Evolutionary conservation across 352 stramenopile genomes (phyloP).

Genomic region (Phytophthora gonapodyides): DNA sequence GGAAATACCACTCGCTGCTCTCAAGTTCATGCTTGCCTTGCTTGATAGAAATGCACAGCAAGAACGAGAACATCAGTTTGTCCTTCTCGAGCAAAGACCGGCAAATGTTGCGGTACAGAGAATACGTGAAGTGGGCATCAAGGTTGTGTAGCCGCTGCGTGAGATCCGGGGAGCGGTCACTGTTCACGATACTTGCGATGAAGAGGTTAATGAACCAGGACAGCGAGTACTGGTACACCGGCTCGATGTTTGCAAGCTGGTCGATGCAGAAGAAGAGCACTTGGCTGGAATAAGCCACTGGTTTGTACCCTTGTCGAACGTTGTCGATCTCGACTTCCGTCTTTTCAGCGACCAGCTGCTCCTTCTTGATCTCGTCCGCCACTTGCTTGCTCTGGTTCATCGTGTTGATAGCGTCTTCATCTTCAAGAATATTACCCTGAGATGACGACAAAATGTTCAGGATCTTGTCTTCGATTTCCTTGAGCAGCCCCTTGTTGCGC

Average conservation of each 20-base stretch:
- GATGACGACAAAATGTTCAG: slow-evolving; percentile 92
- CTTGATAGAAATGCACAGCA: slow-evolving; percentile 89
- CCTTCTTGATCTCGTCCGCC: slow-evolving; percentile 93
- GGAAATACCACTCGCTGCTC: slow-evolving; percentile 91
- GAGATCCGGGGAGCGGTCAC: slow-evolving; percentile 78
- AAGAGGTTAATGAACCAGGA: slow-evolving; percentile 95
- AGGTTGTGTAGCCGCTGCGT: slow-evolving; percentile 81
- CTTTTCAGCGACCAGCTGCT: slow-evolving; percentile 90
- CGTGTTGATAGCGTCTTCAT: slow-evolving; percentile 93
- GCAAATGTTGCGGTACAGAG: slow-evolving; percentile 93
- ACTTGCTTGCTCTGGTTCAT: slow-evolving; percentile 92
- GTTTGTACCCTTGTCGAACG: slow-evolving; percentile 88
- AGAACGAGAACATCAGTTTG: slow-evolving; percentile 94
- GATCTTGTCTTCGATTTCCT: slow-evolving; percentile 96
- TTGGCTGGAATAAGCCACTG: slow-evolving; percentile 90
- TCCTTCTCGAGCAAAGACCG: slow-evolving; percentile 93
- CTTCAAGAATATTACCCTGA: slow-evolving; percentile 94
- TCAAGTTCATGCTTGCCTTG: slow-evolving; percentile 81
- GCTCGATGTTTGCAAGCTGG: slow-evolving; percentile 93
- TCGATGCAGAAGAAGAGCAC: slow-evolving; percentile 96
- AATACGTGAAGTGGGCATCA: slow-evolving; percentile 91
- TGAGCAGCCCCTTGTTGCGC: slow-evolving; percentile 91
- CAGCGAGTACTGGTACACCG: slow-evolving; percentile 93
- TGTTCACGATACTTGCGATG: slow-evolving; percentile 87
- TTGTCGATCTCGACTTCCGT: slow-evolving; percentile 92